Conservation (phyloP, 306 rosid genomes). For the Castanea crenata region DNA sequence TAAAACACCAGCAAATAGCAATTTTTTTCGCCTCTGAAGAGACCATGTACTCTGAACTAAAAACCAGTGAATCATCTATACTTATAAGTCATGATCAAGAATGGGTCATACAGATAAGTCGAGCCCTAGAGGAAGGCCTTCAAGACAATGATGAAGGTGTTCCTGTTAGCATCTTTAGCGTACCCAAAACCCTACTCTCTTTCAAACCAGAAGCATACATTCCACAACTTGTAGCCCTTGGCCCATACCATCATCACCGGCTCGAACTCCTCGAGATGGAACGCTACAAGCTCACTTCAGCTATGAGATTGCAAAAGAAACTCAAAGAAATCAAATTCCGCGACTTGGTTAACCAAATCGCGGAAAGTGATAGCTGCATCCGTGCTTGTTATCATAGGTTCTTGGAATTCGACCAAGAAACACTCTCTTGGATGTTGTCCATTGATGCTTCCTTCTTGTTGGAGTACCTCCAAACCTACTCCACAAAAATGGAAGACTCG, state of each 20-base stretch:
- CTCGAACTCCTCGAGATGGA: conserved; percentile 16
- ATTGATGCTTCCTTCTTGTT: conserved; percentile 8
- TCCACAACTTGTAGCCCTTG: conserved; percentile 5
- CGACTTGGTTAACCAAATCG: neutral
- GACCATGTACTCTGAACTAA: neutral
- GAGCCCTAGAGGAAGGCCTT: neutral
- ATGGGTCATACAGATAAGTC: conserved; percentile 15
- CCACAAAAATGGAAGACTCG: neutral
- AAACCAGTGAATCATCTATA: neutral
- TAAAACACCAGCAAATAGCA: neutral
- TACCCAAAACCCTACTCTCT: conserved; percentile 10
- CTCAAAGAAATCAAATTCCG: neutral
- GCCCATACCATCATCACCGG: conserved; percentile 20
- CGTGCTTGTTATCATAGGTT: conserved; percentile 11
- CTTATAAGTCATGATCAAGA: neutral
- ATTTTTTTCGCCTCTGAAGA: neutral
- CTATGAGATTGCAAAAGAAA: neutral
- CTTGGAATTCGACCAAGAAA: conserved; percentile 1
- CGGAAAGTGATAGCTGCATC: neutral
- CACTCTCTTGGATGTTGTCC: conserved; percentile 9
- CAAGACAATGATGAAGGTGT: neutral
- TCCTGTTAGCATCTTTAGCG: conserved; percentile 8
- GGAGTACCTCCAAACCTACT: conserved; percentile 4
- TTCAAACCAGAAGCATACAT: conserved; percentile 4
- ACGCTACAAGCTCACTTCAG: conserved; percentile 8